Conservation (phyloP, 2,329 filamentous ascomycete genomes). For the Ascosphaera pollenicola region DNA sequence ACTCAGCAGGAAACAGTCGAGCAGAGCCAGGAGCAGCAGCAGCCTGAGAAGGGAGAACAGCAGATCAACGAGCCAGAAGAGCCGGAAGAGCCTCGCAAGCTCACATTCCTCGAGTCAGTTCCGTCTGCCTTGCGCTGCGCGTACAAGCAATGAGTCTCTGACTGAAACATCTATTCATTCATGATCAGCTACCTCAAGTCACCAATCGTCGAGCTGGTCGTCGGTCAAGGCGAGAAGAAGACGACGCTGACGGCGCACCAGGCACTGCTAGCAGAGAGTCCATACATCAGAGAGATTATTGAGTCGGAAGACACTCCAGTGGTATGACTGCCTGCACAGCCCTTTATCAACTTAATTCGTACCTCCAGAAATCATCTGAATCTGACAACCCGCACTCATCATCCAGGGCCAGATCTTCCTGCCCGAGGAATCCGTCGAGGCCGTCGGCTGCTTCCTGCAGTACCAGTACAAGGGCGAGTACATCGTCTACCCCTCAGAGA, state of each 20-base stretch:
- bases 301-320: background rate
- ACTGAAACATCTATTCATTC: background rate
- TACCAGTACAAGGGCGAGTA: constrained; percentile 75
- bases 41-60: background rate
- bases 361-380: no score
- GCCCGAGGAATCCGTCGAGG: constrained; percentile 43
- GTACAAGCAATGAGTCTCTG: no score
- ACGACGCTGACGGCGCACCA: constrained; percentile 60
- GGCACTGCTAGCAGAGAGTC: constrained; percentile 49
- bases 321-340: no score
- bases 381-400: background rate
- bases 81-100: background rate
- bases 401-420: constrained; percentile 46
- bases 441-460: constrained; percentile 59
- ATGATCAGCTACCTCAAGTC: constrained; percentile 36
- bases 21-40: background rate
- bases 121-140: background rate
- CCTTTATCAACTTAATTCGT: no score
- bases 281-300: constrained; percentile 42
- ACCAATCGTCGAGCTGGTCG: constrained; percentile 44
- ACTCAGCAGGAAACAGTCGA: background rate
- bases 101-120: background rate
- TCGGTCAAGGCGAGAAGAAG: constrained; percentile 37
- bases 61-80: background rate
- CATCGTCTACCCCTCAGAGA: constrained; percentile 40